Percentiles rank a stretch among this genome's conserved stretches.
These are phyloP conservation scores for Nakazawaea wickerhamii DNA, from an alignment of 805 yeast species.

Conservation along the genomic window DNA sequence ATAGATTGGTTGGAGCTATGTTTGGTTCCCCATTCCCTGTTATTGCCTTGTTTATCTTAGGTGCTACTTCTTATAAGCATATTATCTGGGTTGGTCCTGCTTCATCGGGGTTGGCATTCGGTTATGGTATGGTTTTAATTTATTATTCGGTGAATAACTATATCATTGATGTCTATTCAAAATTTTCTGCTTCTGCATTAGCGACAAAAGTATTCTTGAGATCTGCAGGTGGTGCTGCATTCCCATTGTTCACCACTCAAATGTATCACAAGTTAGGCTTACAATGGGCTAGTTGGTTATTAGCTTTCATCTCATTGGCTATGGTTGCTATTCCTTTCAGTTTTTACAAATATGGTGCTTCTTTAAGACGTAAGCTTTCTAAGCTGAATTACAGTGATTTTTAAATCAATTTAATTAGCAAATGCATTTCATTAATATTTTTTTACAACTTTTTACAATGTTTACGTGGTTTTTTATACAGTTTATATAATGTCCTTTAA, in stretches of 20 bases:
- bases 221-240: conserved; percentile 83
- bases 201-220: conserved; percentile 79
- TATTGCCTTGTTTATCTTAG: conserved; percentile 70
- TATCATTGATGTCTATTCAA: conserved; percentile 85
- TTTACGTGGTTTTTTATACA: no score
- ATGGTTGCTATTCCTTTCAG: conserved; percentile 71
- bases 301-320: conserved; percentile 72
- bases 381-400: conserved; percentile 50
- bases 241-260: conserved; percentile 76
- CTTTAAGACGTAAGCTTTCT: conserved; percentile 57
- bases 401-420: background rate
- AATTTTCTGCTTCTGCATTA: conserved; percentile 73
- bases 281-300: conserved; percentile 76
- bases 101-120: conserved; percentile 53
- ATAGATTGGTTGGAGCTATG: conserved; percentile 76
- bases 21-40: conserved; percentile 81
- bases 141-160: conserved; percentile 65
- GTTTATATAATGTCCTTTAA: no score
- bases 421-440: background rate
- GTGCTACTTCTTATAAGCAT: conserved; percentile 69
- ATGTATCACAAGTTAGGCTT: conserved; percentile 72
- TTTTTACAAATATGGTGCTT: conserved; percentile 63
- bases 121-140: conserved; percentile 56
- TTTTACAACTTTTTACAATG: no score
- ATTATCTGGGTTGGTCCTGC: conserved; percentile 66